Evolutionary conservation across 805 yeast genomes (phyloP).

Genomic region (Monosporozyma unispora): DNA sequence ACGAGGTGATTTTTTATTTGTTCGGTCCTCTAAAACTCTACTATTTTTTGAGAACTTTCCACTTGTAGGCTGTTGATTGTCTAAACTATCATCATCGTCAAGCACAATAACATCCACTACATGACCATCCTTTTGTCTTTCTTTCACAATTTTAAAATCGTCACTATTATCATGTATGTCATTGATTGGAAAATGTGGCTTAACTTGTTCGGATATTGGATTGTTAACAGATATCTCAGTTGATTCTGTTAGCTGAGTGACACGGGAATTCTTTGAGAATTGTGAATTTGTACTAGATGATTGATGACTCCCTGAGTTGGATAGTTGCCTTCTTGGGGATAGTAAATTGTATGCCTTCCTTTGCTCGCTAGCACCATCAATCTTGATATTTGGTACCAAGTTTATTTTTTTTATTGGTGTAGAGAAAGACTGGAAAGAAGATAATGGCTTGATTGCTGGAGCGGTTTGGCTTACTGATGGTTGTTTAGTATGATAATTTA

Average conservation of each 20-base stretch:
- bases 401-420: conserved; percentile 7
- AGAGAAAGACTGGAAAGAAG: conserved; percentile 18
- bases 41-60: not conserved
- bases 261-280: conserved; percentile 17
- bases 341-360: conserved; percentile 4
- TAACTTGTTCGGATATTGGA: not conserved
- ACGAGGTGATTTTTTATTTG: not conserved
- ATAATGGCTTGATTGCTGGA: conserved; percentile 11
- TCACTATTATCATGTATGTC: not conserved
- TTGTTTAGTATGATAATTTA: not conserved
- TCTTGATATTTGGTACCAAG: conserved; percentile 11
- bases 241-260: conserved; percentile 13
- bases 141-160: conserved; percentile 9
- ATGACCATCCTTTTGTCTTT: conserved; percentile 14
- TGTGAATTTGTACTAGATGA: conserved; percentile 20
- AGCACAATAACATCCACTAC: conserved; percentile 21
- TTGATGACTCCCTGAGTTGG: conserved; percentile 18
- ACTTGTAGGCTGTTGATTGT: not conserved
- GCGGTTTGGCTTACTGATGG: not conserved
- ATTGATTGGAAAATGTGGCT: not conserved
- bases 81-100: conserved; percentile 14
- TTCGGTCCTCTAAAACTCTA: not conserved
- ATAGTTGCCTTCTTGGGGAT: conserved; percentile 22
- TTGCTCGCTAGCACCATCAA: conserved; percentile 9
- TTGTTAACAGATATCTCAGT: not conserved